phyloP scores from a whole-genome alignment of 2,329 filamentous ascomycete species.

The Alternaria conjuncta region DNA sequence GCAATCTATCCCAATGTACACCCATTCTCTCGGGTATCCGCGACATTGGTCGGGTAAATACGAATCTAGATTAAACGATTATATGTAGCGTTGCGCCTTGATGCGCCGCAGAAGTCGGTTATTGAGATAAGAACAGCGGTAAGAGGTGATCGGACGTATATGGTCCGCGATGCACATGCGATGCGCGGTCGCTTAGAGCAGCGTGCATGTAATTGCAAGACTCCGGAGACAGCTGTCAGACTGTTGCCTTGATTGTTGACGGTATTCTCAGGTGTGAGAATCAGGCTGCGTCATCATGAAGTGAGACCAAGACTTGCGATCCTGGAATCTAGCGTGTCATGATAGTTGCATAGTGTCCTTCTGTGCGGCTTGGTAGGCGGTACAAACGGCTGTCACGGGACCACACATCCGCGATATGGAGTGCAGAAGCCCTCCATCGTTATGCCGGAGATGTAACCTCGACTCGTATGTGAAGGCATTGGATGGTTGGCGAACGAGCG shows the following conservation, averaged over 20 bases:
- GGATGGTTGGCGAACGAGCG: conserved; percentile 14
- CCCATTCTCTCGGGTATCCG: not conserved
- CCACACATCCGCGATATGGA: not conserved
- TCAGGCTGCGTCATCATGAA: conserved; percentile 6
- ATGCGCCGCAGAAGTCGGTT: not conserved
- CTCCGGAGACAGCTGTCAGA: conserved; percentile 1
- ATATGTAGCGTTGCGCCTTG: conserved; percentile 3
- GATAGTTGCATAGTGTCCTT: not conserved
- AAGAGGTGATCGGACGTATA: not conserved
- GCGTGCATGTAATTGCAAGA: not conserved
- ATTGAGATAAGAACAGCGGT: conserved; percentile 8
- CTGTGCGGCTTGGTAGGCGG: conserved; percentile 3
- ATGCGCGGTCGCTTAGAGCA: conserved; percentile 14
- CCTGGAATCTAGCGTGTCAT: not conserved
- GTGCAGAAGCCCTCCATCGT: not conserved
- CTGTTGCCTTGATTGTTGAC: not conserved
- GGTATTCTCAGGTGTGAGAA: not conserved
- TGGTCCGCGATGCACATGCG: conserved; percentile 3
- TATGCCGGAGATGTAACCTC: not conserved
- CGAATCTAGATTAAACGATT: conserved; percentile 4
- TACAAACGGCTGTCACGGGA: conserved; percentile 1
- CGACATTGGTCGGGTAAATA: conserved; percentile 8
- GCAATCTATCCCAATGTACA: conserved; percentile 1
- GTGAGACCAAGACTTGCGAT: not conserved
- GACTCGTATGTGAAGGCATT: conserved; percentile 1